A percentile compares a stretch with the other conserved stretches of the same genome.
These are phyloP conservation scores for Fusarium praegraminearum DNA, from an alignment of 2,329 filamentous ascomycete species.

Conservation along the genomic window DNA sequence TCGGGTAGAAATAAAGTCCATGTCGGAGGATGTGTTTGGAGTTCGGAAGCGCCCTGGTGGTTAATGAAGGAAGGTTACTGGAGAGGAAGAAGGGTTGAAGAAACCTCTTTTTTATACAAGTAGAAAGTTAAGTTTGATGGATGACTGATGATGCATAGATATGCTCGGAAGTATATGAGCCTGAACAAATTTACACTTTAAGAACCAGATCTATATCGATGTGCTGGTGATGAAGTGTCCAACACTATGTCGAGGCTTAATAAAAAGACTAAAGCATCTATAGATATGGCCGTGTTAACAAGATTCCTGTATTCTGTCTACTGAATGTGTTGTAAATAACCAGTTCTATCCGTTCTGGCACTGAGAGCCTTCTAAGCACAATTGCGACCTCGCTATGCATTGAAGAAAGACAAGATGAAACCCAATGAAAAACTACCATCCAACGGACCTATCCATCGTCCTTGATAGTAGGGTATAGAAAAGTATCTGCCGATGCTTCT, in stretches of 20 bases:
- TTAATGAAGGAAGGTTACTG: background rate
- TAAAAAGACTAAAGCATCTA: background rate
- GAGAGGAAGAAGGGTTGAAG: background rate
- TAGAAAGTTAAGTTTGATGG: background rate
- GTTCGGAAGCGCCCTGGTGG: background rate
- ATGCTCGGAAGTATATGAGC: background rate
- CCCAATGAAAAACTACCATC: background rate
- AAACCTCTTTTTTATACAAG: background rate
- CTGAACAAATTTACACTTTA: background rate
- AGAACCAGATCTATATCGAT: background rate
- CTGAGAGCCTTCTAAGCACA: constrained; percentile 14
- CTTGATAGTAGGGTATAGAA: background rate
- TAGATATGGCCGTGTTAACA: background rate
- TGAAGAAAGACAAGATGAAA: constrained; percentile 4
- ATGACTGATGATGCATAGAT: background rate
- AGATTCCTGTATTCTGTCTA: background rate
- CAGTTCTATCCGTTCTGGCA: constrained; percentile 5
- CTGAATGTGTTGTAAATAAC: background rate
- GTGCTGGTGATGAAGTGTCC: background rate
- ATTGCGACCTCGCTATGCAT: constrained; percentile 2
- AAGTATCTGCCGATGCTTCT: background rate
- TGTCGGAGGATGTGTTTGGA: background rate
- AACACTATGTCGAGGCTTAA: background rate
- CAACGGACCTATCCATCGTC: background rate
- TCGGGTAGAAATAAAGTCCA: background rate